Base-by-base conservation (phyloP, 495 filamentous ascomycete species). In the Xylaria intraflava region DNA sequence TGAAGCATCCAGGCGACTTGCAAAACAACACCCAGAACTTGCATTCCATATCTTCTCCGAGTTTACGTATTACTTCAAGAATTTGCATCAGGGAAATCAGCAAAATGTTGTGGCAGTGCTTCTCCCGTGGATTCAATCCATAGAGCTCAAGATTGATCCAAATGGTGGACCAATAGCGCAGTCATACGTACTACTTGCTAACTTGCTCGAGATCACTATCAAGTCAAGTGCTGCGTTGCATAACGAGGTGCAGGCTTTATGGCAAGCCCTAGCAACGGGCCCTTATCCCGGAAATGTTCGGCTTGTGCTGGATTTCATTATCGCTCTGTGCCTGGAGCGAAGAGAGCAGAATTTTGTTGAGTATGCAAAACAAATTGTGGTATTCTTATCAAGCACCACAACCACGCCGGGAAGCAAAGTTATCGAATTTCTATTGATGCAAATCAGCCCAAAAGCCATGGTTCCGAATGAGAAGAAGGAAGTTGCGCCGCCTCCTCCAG, bases 291-390 rank as follows among this genome's bases (percentile, higher is more conserved):
- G 91, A n/a, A 98, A 98, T 64, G 93, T 97, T 24, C 86, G 93
- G 56, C 78, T 97, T 16, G 86, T 96, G 9, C 78, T 98, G 4
- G 88, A 98, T 64, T 98, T 97, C 63, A 91, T 97, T 66, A 96
- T 97, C 66, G 83, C 79, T 22, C 80, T 96, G 6, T 97, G 93
- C 58, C 68, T 97, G 29, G 94, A 98, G 55, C 83, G 90, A 42
- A 83, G 91, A 47, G 93, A 98, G 59, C 94, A 97, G 57, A 96
- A 95, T 57, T 96, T 96, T 71, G 90, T 98, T 40, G 89, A 95
- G 56, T 96, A 89, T 65, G 90, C 93, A 2, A 97, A 97, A 72
- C 93, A 98, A 69, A 88, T 98, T 30, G 89, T 97, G 20, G 93
- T 97, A 0, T 95, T 96, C 65, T 70, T 98, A 3, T 90, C 93